Base-by-base conservation (phyloP, 257 asterid genomes). In the Voacanga thouarsii region DNA sequence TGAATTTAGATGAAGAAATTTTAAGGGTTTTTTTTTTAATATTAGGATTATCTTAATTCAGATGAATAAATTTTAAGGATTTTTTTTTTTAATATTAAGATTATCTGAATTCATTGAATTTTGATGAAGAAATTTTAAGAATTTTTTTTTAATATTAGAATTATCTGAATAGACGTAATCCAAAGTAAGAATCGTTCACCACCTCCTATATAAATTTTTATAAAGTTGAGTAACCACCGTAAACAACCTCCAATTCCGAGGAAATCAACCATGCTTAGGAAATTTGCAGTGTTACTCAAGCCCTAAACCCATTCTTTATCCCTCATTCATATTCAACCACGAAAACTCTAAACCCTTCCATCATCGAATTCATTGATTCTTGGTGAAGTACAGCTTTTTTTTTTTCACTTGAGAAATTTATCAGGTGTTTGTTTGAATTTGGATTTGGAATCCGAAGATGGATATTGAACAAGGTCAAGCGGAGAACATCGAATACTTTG, bases 391-490 rank as follows among this genome's bases (percentile, higher is more conserved):
- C 23, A 12, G 50, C n/a, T n/a, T 68, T 19, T 33, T 65, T 33
- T 37, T 37, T 8, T n/a, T n/a, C n/a, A 15, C 19, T 19, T 14
- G 26, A 37, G 19, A 39, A 66, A 66, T 1, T 43, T 75, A 28
- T 18, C n/a, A 47, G 41, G 30, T 30, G 47, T 16, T 30, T 49
- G 53, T 70, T 44, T 44, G 68, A 16, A 18, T 39, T 76, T 61
- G 77, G 47, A 79, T 24, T 70, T 53, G 75, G 76, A 79, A 74
- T 68, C 76, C 12, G 19, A 75, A 64, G 55, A 95, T 95, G 99
- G 99, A 95, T 80, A 85, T 91, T 39, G 99, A 95, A 73, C 90
- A 90, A 72, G 91, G 79, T 88, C 99, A 95, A 87, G 92, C 90
- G 64, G 99, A 93, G 85, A 89, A 88, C 84, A 90, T 95, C 82